A percentile compares a stretch with the other conserved stretches of the same genome.
phyloP scores from a whole-genome alignment of 2,329 filamentous ascomycete species.

The Sporothrix euskadiensis region DNA sequence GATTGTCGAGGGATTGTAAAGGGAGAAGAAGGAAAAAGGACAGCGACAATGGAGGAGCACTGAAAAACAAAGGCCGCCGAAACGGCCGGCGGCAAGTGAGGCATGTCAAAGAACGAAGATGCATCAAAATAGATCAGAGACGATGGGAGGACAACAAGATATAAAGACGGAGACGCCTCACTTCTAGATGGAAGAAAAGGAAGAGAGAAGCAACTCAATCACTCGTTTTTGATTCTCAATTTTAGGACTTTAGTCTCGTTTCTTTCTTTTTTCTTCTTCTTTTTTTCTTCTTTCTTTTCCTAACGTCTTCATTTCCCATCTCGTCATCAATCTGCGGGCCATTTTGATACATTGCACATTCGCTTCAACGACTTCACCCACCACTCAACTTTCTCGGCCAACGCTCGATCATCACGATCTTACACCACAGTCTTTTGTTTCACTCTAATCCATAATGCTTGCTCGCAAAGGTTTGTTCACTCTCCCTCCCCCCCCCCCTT shows the following conservation, averaged over 20 bases:
- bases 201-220: not conserved
- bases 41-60: not conserved
- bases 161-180: conserved; percentile 9
- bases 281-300: not conserved
- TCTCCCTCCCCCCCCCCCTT: not conserved
- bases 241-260: not conserved
- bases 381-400: not conserved
- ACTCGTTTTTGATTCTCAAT: not conserved
- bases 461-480: conserved; percentile 6
- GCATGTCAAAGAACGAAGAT: not conserved
- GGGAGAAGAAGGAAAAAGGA: not conserved
- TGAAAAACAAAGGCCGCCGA: not conserved
- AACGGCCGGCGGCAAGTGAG: conserved; percentile 16
- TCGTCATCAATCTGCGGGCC: conserved; percentile 23
- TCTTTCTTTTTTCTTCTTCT: not conserved
- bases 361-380: conserved; percentile 1
- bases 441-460: conserved; percentile 20
- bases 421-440: not conserved
- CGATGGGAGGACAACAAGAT: not conserved
- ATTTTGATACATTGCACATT: conserved; percentile 16
- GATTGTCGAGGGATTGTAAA: not conserved
- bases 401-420: not conserved
- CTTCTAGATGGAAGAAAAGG: not conserved
- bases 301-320: not conserved
- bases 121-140: not conserved